Conservation (phyloP, 1,139 yeast genomes). For the Magnusiomyces tetraspermus region DNA sequence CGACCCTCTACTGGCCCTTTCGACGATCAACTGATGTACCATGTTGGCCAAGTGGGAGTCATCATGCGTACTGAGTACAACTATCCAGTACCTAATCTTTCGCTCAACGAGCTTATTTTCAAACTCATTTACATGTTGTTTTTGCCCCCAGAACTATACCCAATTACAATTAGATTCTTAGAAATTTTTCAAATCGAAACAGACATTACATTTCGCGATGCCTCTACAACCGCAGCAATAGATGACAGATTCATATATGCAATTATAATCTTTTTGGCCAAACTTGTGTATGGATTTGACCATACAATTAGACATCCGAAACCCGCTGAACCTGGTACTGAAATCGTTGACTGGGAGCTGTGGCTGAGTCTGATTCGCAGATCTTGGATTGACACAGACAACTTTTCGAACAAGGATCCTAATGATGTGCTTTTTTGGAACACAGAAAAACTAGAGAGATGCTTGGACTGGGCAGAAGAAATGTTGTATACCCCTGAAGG, state of each 20-base stretch:
- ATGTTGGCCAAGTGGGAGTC: constrained; percentile 11
- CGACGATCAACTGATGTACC: constrained; percentile 15
- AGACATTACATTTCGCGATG: not conserved
- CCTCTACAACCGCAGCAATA: not conserved
- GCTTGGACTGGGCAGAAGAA: constrained; percentile 28
- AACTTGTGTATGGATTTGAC: constrained; percentile 32
- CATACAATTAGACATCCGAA: constrained; percentile 15
- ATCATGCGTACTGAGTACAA: constrained; percentile 13
- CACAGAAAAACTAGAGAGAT: constrained; percentile 22
- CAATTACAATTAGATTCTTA: constrained; percentile 18
- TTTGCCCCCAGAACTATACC: constrained; percentile 31
- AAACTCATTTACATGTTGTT: constrained; percentile 26
- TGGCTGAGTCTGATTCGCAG: constrained; percentile 31
- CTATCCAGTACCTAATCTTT: constrained; percentile 20
- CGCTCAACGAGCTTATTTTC: constrained; percentile 23
- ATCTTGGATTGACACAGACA: constrained; percentile 28
- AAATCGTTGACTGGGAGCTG: constrained; percentile 26
- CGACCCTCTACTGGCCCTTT: constrained; percentile 18
- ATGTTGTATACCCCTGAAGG: constrained; percentile 11
- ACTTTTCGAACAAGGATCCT: constrained; percentile 22
- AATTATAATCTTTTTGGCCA: constrained; percentile 24
- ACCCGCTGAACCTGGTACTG: constrained; percentile 18
- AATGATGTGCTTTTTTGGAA: constrained; percentile 28
- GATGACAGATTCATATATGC: not conserved
- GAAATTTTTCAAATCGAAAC: constrained; percentile 1